These are phyloP conservation scores for Kandelia obovata DNA, from an alignment of 345 rosid genomes.

Conservation along the genomic window DNA sequence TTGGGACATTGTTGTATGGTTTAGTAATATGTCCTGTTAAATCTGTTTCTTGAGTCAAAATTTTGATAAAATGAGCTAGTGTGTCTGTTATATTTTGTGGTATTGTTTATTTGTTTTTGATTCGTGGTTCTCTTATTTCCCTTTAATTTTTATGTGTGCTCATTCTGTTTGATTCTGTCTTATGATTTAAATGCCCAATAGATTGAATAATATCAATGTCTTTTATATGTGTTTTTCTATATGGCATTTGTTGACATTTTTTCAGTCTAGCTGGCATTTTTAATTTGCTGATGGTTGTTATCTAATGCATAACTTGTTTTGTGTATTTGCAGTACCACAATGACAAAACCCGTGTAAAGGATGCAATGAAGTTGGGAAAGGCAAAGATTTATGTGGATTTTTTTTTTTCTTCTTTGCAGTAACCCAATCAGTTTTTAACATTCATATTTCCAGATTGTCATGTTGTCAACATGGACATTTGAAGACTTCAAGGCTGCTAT, in stretches of 20 bases:
- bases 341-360: conserved; percentile 72
- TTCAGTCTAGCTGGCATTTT: too few species aligned
- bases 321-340: conserved; percentile 62
- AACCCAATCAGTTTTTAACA: conserved; percentile 10
- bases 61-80: too few species aligned
- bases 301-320: not conserved
- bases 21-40: not conserved
- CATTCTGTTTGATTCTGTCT: too few species aligned
- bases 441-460: conserved; percentile 42
- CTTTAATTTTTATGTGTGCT: too few species aligned
- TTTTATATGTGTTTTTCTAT: too few species aligned
- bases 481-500: conserved; percentile 75
- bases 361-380: conserved; percentile 73
- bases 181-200: too few species aligned
- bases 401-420: not conserved
- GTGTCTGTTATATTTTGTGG: too few species aligned
- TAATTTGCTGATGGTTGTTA: not conserved
- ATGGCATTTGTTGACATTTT: too few species aligned
- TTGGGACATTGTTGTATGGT: not conserved
- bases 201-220: too few species aligned
- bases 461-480: conserved; percentile 58
- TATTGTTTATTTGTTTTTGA: too few species aligned
- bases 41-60: too few species aligned
- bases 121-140: too few species aligned
- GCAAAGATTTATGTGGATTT: conserved; percentile 31